These are phyloP conservation scores for Plenodomus biglobosus DNA, from an alignment of 2,329 filamentous ascomycete species.

Conservation along the genomic window DNA sequence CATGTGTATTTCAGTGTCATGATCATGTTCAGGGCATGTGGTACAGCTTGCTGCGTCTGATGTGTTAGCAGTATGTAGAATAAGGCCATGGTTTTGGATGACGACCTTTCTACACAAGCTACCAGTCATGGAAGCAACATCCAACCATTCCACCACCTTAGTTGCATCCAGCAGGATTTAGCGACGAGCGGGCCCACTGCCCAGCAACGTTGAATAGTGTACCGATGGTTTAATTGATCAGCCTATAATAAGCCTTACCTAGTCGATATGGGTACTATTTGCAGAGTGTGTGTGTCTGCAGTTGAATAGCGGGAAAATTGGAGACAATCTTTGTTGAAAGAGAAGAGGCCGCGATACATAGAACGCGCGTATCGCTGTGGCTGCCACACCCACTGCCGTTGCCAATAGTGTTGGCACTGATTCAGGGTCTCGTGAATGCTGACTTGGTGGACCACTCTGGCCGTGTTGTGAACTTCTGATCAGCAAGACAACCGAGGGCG, in stretches of 20 bases:
- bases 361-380: constrained; percentile 26
- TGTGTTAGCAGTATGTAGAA: not conserved
- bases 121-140: constrained; percentile 25
- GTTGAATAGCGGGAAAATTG: not conserved
- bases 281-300: not conserved
- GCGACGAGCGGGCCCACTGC: constrained; percentile 13
- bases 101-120: constrained; percentile 11
- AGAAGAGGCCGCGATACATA: constrained; percentile 11
- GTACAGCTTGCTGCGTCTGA: not conserved
- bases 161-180: constrained; percentile 10
- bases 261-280: constrained; percentile 7
- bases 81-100: constrained; percentile 6
- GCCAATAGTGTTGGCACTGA: constrained; percentile 15
- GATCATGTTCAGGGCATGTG: not conserved
- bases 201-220: constrained; percentile 3
- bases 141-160: constrained; percentile 12
- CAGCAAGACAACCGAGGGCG: constrained; percentile 20
- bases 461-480: constrained; percentile 11
- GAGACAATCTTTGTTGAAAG: constrained; percentile 5
- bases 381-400: constrained; percentile 8
- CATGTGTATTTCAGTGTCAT: not conserved
- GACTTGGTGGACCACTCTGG: constrained; percentile 10
- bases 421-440: constrained; percentile 14
- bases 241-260: constrained; percentile 9
- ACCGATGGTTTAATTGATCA: not conserved